Evolutionary conservation across 1,284 basidiomycete genomes (phyloP).

Genomic region (Puccinia coronata): DNA sequence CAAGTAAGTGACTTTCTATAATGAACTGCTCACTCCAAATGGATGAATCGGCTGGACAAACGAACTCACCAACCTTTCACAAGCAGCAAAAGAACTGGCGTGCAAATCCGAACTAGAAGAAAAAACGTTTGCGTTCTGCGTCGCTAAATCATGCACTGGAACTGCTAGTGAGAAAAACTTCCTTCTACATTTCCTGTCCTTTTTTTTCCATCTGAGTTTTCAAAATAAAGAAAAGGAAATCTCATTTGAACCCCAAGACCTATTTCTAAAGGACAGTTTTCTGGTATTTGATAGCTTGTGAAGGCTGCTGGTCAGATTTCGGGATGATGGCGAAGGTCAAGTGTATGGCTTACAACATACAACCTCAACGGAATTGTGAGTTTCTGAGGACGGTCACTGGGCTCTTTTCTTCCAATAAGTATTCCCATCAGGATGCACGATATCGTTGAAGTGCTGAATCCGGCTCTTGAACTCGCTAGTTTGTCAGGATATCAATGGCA

Average conservation of each 20-base stretch:
- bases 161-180: constrained; percentile 33
- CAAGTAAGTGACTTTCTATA: not conserved
- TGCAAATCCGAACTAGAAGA: constrained; percentile 10
- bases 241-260: no score
- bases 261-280: not conserved
- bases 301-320: constrained; percentile 22
- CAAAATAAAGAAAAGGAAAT: no score
- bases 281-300: constrained; percentile 23
- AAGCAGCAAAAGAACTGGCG: constrained; percentile 33
- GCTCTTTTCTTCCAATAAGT: no score
- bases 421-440: no score
- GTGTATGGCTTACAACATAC: constrained; percentile 31
- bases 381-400: not conserved
- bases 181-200: no score
- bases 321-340: constrained; percentile 20
- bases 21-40: no score
- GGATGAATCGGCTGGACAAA: no score
- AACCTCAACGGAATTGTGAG: constrained; percentile 29
- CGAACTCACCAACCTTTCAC: not conserved
- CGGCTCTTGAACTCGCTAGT: not conserved
- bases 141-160: constrained; percentile 9
- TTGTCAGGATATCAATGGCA: constrained; percentile 19
- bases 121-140: constrained; percentile 25
- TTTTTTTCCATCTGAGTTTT: no score
- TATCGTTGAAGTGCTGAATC: not conserved